Conservation (phyloP, 2,329 filamentous ascomycete genomes). For the Curvularia eragrostidis region DNA sequence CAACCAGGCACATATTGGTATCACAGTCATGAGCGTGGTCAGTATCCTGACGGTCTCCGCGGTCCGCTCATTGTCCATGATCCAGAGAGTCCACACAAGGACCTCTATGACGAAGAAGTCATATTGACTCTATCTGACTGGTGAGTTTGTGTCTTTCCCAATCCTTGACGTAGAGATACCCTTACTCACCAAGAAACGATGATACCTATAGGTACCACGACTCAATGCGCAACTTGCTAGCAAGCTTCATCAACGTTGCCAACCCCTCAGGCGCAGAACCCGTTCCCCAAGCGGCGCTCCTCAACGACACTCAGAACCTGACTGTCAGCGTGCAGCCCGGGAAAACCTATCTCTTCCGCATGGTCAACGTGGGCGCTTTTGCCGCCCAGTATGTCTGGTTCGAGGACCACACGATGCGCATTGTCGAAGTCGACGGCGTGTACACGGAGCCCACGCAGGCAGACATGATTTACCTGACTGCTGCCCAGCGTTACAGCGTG, state of each 20-base stretch:
- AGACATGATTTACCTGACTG: slow-evolving; percentile 68
- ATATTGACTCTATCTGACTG: slow-evolving; percentile 75
- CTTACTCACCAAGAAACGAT: neutral
- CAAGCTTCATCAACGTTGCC: slow-evolving; percentile 54
- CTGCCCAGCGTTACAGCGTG: slow-evolving; percentile 74
- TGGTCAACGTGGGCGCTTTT: slow-evolving; percentile 74
- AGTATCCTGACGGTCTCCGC: slow-evolving; percentile 72
- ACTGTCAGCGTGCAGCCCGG: slow-evolving; percentile 57
- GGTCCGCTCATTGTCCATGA: slow-evolving; percentile 72
- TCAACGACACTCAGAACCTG: slow-evolving; percentile 66
- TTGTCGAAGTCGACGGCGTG: slow-evolving; percentile 75
- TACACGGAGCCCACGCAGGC: slow-evolving; percentile 66
- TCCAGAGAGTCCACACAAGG: slow-evolving; percentile 58
- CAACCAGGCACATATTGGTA: slow-evolving; percentile 68
- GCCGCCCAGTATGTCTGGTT: slow-evolving; percentile 74
- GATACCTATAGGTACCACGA: slow-evolving; percentile 64
- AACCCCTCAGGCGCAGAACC: slow-evolving; percentile 69
- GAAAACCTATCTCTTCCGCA: slow-evolving; percentile 68
- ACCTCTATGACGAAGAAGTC: slow-evolving; percentile 65
- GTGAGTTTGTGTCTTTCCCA: slow-evolving; percentile 16
- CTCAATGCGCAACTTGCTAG: slow-evolving; percentile 54
- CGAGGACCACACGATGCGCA: slow-evolving; percentile 68
- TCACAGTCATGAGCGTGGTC: slow-evolving; percentile 67
- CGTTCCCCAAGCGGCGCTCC: slow-evolving; percentile 68
- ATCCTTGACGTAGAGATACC: neutral